Evolutionary conservation across 805 yeast genomes (phyloP).

Genomic region (Sugiyamaella mastotermitis): DNA sequence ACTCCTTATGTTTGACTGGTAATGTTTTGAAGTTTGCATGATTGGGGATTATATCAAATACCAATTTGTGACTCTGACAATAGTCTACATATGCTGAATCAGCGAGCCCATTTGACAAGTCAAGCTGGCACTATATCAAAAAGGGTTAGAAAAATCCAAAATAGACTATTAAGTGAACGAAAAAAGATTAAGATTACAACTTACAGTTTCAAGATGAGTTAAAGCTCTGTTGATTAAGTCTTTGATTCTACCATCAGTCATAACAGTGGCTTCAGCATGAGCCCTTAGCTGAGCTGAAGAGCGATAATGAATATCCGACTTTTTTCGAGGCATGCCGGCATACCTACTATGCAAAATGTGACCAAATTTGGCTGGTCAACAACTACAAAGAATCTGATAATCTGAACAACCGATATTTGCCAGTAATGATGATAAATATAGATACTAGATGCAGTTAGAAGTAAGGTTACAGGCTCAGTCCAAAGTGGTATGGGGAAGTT

Average conservation of each 20-base stretch:
- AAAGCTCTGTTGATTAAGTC: conserved; percentile 19
- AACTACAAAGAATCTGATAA: too few species aligned
- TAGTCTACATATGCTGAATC: conserved; percentile 22
- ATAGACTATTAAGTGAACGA: background rate
- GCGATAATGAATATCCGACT: conserved; percentile 3
- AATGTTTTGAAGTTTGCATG: conserved; percentile 18
- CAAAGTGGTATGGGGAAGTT: too few species aligned
- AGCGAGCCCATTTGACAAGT: conserved; percentile 10
- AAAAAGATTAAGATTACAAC: too few species aligned
- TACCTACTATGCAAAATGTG: too few species aligned
- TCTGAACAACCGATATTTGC: too few species aligned
- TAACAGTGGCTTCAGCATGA: conserved; percentile 14
- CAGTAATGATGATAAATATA: too few species aligned
- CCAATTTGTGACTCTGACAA: conserved; percentile 18
- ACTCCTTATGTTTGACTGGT: conserved; percentile 14
- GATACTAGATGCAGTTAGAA: too few species aligned
- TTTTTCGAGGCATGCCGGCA: too few species aligned
- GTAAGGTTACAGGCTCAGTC: too few species aligned
- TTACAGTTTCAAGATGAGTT: conserved; percentile 20
- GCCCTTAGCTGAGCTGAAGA: conserved; percentile 13
- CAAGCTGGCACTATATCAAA: background rate
- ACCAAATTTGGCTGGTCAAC: too few species aligned
- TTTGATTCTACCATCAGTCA: conserved; percentile 14
- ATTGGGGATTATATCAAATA: conserved; percentile 20
- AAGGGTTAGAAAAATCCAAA: too few species aligned